Conservation (phyloP, 768 basidiomycete genomes). For the Lactarius hatsudake region DNA sequence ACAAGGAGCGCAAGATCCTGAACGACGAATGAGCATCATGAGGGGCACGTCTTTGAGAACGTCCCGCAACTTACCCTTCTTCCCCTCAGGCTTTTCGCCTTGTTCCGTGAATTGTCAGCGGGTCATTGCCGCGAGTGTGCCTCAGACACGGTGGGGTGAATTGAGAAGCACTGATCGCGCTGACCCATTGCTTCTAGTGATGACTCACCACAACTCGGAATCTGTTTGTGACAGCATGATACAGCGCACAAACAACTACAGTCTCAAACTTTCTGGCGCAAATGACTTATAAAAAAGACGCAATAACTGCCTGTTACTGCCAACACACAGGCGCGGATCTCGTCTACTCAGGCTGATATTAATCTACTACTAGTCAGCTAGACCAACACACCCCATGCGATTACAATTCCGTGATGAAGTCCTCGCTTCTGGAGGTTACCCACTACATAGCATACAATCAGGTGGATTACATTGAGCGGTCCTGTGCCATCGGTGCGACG, state of each 20-base stretch:
- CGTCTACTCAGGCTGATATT: neutral
- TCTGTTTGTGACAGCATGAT: neutral
- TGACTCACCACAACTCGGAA: too few relatives aligned
- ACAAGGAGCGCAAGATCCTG: neutral
- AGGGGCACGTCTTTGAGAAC: neutral
- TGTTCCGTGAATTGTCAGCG: neutral
- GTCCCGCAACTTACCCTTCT: neutral
- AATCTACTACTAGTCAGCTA: neutral
- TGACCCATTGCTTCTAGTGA: neutral
- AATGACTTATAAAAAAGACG: neutral
- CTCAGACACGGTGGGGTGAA: neutral
- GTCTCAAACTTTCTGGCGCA: neutral
- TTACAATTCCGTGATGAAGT: neutral
- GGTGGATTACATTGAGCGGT: neutral
- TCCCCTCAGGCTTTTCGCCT: neutral
- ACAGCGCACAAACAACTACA: neutral
- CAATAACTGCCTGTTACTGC: neutral
- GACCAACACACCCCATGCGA: neutral
- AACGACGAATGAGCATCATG: neutral
- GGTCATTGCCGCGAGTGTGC: neutral
- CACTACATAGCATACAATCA: neutral
- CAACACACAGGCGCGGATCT: neutral
- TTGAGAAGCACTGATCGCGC: neutral
- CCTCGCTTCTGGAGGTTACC: neutral
- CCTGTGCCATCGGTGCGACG: neutral